Base-by-base conservation (phyloP, 1,284 basidiomycete species). In the Anthracocystis setariae region DNA sequence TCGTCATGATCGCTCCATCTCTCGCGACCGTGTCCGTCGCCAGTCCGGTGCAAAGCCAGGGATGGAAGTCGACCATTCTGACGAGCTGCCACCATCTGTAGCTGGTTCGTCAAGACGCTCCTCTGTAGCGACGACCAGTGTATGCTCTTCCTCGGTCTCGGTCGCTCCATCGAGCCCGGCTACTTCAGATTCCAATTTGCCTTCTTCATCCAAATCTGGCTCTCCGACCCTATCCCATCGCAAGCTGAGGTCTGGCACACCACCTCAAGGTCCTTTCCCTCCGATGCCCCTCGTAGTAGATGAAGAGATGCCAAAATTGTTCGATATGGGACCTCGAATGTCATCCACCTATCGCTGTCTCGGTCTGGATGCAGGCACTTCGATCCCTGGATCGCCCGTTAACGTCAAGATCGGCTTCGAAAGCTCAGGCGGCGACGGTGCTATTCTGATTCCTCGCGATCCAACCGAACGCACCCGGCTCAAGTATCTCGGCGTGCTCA, bases 321-420 rank as follows among this genome's bases (percentile, higher is more conserved):
- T 78, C 37, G 72, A 74, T 39, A 71, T 75, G 57, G 76, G 76
- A 25, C 74, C 76, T 23, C 52, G 76, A 25, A 75, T 66, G 53
- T 73, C 68, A 17, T 59, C 53, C 46, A 75, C 62, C 56, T 77
- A 71, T 24, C 59, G 67, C 42, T 74, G 59, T 24, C 47, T 78
- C 9, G 76, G 75, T 35, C 21, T 73, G 18, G 39, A 44, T 9
- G 47, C 46, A 3, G 76, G 74, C 17, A 57, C 56, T 3, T 42
- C 61, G 8, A 45, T 70, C 17, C 55, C 70, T 2, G 73, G 74
- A 17, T 45, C 59, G 2, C 74, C 76, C 0, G 54, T 71, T 40
- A 63, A 53, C 18, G 72, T 59, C 35, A 74, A 65, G 50, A 58
- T 76, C 23, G 49, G 58, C 35, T 78, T 78, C 33, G 73, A 78